phyloP scores from a whole-genome alignment of 768 basidiomycete genomes.

The Tricholoma hemisulphureum region DNA sequence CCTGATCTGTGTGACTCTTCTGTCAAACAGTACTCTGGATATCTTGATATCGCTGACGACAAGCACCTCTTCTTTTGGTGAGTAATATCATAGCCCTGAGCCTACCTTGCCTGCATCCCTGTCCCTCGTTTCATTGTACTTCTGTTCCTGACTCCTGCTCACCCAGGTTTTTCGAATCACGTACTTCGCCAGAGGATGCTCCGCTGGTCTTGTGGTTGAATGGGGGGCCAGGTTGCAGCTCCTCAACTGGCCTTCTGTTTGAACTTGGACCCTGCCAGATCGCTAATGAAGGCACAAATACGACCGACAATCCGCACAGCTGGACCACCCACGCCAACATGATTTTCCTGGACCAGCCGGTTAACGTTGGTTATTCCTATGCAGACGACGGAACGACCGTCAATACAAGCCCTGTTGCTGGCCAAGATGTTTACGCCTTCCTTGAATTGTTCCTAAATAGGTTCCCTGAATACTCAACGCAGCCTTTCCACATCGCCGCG shows the following conservation, averaged over 20 bases:
- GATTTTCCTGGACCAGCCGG: slow-evolving; percentile 78
- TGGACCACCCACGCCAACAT: slow-evolving; percentile 85
- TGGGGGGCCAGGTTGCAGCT: slow-evolving; percentile 72
- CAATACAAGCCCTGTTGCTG: slow-evolving; percentile 79
- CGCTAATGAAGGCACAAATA: slow-evolving; percentile 64
- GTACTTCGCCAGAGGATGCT: slow-evolving; percentile 67
- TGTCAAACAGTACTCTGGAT: slow-evolving; percentile 83
- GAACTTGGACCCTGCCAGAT: slow-evolving; percentile 90
- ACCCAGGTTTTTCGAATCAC: slow-evolving; percentile 84
- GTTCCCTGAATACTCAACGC: slow-evolving; percentile 68
- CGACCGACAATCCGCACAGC: slow-evolving; percentile 71
- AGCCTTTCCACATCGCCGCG: slow-evolving; percentile 76
- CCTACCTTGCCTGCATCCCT: neutral
- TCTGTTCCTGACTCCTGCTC: neutral
- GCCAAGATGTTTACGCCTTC: slow-evolving; percentile 87
- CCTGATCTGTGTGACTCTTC: slow-evolving; percentile 74
- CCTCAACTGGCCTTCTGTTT: slow-evolving; percentile 82
- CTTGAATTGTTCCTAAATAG: slow-evolving; percentile 75
- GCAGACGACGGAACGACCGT: slow-evolving; percentile 71
- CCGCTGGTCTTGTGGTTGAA: slow-evolving; percentile 93
- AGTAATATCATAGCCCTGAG: slow-evolving; percentile 14
- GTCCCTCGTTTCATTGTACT: neutral
- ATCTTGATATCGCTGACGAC: slow-evolving; percentile 75
- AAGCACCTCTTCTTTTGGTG: slow-evolving; percentile 90
- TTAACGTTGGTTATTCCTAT: slow-evolving; percentile 91